Conservation (phyloP, 345 rosid species). For the Ceriops zippeliana region DNA sequence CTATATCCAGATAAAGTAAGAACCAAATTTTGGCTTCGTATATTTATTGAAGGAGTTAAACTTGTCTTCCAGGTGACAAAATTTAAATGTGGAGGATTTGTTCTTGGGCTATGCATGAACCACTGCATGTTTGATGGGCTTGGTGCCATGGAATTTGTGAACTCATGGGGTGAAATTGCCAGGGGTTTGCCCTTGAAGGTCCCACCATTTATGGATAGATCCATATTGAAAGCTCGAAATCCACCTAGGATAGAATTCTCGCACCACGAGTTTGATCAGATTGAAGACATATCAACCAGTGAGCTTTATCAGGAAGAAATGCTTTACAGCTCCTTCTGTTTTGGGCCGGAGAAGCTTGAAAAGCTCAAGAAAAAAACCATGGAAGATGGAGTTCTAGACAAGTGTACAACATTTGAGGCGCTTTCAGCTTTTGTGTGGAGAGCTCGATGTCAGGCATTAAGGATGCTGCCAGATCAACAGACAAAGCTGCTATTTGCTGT, state of each 20-base stretch:
- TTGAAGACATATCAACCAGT: constrained; percentile 24
- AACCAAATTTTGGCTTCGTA: background rate
- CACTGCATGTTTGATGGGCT: constrained; percentile 34
- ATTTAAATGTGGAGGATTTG: constrained; percentile 37
- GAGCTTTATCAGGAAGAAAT: constrained; percentile 51
- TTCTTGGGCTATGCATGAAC: constrained; percentile 26
- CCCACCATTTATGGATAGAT: constrained; percentile 27
- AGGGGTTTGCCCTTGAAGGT: constrained; percentile 23
- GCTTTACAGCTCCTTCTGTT: constrained; percentile 65
- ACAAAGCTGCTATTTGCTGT: constrained; percentile 88
- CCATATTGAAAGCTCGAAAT: constrained; percentile 22
- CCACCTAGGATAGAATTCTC: constrained; percentile 24
- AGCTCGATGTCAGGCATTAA: constrained; percentile 70
- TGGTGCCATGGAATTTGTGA: constrained; percentile 35
- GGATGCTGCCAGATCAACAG: constrained; percentile 52
- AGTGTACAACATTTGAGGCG: constrained; percentile 71
- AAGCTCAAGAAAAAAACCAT: constrained; percentile 51
- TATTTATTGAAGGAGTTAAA: background rate
- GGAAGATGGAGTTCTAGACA: constrained; percentile 47
- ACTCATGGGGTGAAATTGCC: constrained; percentile 32
- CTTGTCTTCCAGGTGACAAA: constrained; percentile 30
- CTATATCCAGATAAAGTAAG: too few relatives aligned
- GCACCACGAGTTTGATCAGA: constrained; percentile 29
- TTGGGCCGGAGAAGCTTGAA: constrained; percentile 62
- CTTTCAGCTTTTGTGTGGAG: constrained; percentile 87